Evolutionary conservation across 225 moss, liverwort and hornwort genomes (phyloP).

Genomic region (Bryum argenteum): DNA sequence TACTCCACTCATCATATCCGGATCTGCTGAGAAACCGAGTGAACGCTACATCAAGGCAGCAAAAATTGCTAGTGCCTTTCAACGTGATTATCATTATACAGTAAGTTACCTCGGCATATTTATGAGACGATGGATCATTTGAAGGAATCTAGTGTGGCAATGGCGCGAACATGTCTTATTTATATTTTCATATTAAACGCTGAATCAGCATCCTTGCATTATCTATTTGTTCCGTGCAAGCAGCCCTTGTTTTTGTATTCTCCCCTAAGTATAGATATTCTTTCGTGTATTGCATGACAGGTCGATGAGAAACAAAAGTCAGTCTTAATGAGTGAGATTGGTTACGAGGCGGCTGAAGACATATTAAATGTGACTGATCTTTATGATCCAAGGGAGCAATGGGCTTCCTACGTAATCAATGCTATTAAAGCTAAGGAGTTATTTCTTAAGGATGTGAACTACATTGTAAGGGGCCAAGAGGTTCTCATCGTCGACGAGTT

Average conservation of each 20-base stretch:
- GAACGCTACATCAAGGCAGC: constrained; percentile 92
- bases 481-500: constrained; percentile 96
- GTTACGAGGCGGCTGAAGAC: constrained; percentile 95
- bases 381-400: constrained; percentile 94
- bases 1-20: constrained; percentile 95
- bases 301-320: constrained; percentile 98
- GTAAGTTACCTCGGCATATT: constrained; percentile 41
- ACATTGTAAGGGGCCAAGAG: constrained; percentile 85
- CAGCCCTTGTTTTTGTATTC: not conserved
- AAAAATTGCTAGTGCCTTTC: constrained; percentile 86
- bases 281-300: constrained; percentile 38
- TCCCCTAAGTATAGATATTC: not conserved
- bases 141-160: not conserved
- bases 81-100: constrained; percentile 88
- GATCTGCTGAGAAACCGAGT: constrained; percentile 95
- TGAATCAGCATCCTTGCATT: constrained; percentile 1
- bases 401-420: constrained; percentile 91
- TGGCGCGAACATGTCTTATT: not conserved
- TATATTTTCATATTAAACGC: not conserved
- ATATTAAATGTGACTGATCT: constrained; percentile 87
- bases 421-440: constrained; percentile 95
- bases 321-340: constrained; percentile 82
- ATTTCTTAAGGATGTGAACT: constrained; percentile 85
- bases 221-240: constrained; percentile 11
- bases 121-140: not conserved